These are phyloP conservation scores for Lipomyces starkeyi DNA, from an alignment of 805 yeast species.

Conservation along the genomic window DNA sequence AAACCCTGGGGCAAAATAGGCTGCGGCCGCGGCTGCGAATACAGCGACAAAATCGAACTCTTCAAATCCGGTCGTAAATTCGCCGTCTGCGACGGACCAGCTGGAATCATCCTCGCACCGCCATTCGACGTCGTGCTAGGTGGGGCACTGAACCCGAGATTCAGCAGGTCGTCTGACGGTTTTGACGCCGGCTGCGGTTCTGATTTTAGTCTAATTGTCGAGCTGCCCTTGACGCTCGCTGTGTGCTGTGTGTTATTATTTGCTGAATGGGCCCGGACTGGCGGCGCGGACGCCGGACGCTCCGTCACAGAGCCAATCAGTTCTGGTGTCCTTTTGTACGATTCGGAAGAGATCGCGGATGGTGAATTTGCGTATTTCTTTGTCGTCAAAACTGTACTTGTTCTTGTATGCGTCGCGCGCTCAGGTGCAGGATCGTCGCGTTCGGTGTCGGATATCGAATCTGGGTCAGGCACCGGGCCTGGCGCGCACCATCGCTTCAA, in stretches of 20 bases:
- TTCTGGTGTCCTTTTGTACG: slow-evolving; percentile 22
- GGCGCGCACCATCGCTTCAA: slow-evolving; percentile 82
- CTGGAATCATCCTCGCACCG: slow-evolving; percentile 17
- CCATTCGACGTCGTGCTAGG: slow-evolving; percentile 37
- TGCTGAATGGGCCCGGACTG: not conserved
- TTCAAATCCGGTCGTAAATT: slow-evolving; percentile 79
- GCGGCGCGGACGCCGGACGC: slow-evolving; percentile 34
- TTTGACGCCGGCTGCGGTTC: slow-evolving; percentile 27
- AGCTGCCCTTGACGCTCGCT: slow-evolving; percentile 31
- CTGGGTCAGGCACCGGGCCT: slow-evolving; percentile 63
- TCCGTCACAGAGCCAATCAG: slow-evolving; percentile 32
- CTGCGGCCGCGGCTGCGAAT: slow-evolving; percentile 65
- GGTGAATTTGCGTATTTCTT: slow-evolving; percentile 27
- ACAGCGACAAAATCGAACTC: slow-evolving; percentile 86
- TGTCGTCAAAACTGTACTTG: slow-evolving; percentile 9
- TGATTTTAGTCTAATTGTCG: slow-evolving; percentile 31
- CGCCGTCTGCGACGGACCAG: slow-evolving; percentile 37
- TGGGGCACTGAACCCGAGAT: slow-evolving; percentile 31
- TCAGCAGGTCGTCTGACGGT: slow-evolving; percentile 25
- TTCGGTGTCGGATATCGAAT: slow-evolving; percentile 35
- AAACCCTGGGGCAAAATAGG: slow-evolving; percentile 28
- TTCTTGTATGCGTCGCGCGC: slow-evolving; percentile 3
- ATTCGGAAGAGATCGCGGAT: slow-evolving; percentile 29
- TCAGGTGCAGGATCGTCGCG: slow-evolving; percentile 15
- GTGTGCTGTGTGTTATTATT: slow-evolving; percentile 11